A percentile compares a stretch with the other conserved stretches of the same genome.
phyloP scores from a whole-genome alignment of 768 basidiomycete species.

The Lentinula sp. region DNA sequence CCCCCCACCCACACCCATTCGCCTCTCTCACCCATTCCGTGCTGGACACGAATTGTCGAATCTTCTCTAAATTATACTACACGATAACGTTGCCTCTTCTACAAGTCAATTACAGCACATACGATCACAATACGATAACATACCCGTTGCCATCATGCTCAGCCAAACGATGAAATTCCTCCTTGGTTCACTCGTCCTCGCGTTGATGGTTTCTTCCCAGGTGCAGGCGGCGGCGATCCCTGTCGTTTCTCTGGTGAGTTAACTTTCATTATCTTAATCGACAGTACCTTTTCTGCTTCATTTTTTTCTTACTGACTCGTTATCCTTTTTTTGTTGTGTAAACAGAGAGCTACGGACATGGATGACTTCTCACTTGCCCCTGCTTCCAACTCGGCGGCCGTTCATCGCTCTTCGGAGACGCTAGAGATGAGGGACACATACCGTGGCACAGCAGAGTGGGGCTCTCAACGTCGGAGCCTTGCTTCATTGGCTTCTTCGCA shows the following conservation, averaged over 20 bases:
- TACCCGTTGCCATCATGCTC: not conserved
- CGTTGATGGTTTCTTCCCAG: not conserved
- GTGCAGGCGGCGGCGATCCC: not conserved
- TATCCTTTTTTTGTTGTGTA: not conserved
- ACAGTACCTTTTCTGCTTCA: not conserved
- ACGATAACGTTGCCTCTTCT: not conserved
- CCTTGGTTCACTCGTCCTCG: not conserved
- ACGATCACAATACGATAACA: not conserved
- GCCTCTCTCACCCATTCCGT: too few relatives aligned
- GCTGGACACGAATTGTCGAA: too few relatives aligned
- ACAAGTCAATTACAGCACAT: not conserved
- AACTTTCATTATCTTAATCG: too few relatives aligned
- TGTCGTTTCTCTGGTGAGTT: not conserved
- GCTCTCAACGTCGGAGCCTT: not conserved
- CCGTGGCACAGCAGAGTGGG: not conserved
- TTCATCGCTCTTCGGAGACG: not conserved
- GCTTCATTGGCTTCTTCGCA: too few relatives aligned
- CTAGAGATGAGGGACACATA: not conserved
- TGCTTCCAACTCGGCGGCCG: not conserved
- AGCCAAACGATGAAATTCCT: not conserved
- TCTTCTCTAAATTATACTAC: too few relatives aligned
- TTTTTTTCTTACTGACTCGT: not conserved
- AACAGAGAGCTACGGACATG: not conserved
- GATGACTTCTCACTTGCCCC: too few relatives aligned
- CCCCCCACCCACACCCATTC: too few relatives aligned